A percentile compares a stretch with the other conserved stretches of the same genome.
phyloP scores from a whole-genome alignment of 257 asterid species.

The Solanum gandarillasii region DNA sequence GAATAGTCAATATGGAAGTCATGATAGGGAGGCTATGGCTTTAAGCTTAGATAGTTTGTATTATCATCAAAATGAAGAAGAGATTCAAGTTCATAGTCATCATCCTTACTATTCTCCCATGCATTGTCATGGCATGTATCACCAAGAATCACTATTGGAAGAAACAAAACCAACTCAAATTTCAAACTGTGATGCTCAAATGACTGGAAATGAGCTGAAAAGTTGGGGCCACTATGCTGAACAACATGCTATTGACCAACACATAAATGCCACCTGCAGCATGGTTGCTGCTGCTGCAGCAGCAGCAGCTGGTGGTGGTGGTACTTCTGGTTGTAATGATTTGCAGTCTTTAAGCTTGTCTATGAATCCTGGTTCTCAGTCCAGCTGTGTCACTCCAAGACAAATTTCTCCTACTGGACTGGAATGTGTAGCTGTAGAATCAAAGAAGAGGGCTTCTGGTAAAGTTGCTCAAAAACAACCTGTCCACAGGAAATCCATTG shows the following conservation, averaged over 20 bases:
- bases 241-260: conserved; percentile 28
- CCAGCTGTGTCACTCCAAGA: conserved; percentile 61
- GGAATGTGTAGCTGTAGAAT: conserved; percentile 28
- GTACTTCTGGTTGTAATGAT: conserved; percentile 14
- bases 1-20: conserved; percentile 19
- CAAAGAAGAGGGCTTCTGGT: conserved; percentile 53
- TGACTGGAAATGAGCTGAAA: conserved; percentile 31
- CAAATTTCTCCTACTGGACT: conserved; percentile 42
- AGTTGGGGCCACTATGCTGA: conserved; percentile 32
- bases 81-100: conserved; percentile 7
- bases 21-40: conserved; percentile 35
- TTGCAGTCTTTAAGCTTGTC: conserved; percentile 60
- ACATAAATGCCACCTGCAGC: background rate
- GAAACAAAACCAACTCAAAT: conserved; percentile 8
- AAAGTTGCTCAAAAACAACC: conserved; percentile 43
- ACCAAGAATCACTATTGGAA: conserved; percentile 15
- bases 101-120: conserved; percentile 28
- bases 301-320: background rate
- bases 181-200: conserved; percentile 11
- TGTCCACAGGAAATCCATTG: conserved; percentile 85
- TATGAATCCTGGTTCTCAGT: conserved; percentile 81
- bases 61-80: conserved; percentile 30
- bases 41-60: conserved; percentile 41
- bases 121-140: conserved; percentile 27
- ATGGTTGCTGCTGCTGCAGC: conserved; percentile 2